A percentile compares a stretch with the other conserved stretches of the same genome.
Conservation (phyloP, 2,329 filamentous ascomycete genomes). For the Trichoderma guizhouense region DNA sequence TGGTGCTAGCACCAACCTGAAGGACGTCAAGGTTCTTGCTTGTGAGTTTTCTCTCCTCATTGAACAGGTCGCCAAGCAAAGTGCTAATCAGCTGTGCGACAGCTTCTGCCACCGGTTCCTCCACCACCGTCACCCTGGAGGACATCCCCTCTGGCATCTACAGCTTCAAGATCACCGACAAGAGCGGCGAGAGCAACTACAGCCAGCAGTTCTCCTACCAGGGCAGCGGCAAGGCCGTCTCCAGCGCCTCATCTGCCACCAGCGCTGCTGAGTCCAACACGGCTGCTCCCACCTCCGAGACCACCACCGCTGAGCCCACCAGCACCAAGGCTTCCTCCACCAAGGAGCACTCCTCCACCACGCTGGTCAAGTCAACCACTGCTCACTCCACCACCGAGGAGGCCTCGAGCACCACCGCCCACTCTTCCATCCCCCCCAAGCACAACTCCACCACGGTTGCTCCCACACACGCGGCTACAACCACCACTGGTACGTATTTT, state of each 20-base stretch:
- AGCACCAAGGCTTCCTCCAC: slow-evolving; percentile 23
- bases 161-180: slow-evolving; percentile 35
- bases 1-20: slow-evolving; percentile 29
- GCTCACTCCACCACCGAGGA: slow-evolving; percentile 22
- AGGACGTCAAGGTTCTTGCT: slow-evolving; percentile 31
- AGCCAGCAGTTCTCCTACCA: slow-evolving; percentile 28
- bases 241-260: background rate
- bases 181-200: slow-evolving; percentile 32
- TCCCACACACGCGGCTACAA: background rate
- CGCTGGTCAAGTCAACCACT: slow-evolving; percentile 10
- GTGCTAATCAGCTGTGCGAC: background rate
- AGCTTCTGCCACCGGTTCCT: slow-evolving; percentile 24
- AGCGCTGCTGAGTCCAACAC: slow-evolving; percentile 12
- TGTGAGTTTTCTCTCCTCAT: slow-evolving; percentile 25
- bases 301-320: slow-evolving; percentile 22
- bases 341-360: slow-evolving; percentile 17
- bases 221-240: slow-evolving; percentile 12
- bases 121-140: slow-evolving; percentile 30
- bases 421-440: background rate
- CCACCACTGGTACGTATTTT: slow-evolving; percentile 4
- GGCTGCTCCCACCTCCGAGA: slow-evolving; percentile 16
- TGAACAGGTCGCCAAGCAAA: background rate
- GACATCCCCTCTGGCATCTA: slow-evolving; percentile 32
- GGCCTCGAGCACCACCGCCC: background rate
- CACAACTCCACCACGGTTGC: slow-evolving; percentile 11